phyloP scores from a whole-genome alignment of 78 protist species.

The Tieghemostelium lacteum region DNA sequence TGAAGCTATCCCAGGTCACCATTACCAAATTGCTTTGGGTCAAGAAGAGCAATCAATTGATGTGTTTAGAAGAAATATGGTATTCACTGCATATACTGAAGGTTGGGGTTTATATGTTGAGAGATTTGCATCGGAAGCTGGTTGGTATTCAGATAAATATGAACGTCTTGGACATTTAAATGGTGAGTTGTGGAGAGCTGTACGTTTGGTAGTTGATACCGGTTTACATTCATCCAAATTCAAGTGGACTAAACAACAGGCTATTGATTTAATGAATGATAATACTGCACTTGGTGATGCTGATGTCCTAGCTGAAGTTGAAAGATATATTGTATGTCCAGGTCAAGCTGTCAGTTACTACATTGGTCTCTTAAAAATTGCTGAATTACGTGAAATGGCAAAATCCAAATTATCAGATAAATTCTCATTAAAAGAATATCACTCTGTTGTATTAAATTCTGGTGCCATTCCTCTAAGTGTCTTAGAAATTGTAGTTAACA shows the following conservation, averaged over 20 bases:
- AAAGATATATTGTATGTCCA: slow-evolving; percentile 71
- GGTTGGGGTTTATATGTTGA: slow-evolving; percentile 72
- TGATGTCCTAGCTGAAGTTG: slow-evolving; percentile 51
- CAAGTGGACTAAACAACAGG: slow-evolving; percentile 56
- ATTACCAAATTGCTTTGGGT: slow-evolving; percentile 12
- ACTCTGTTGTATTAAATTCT: slow-evolving; percentile 20
- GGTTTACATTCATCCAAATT: slow-evolving; percentile 47
- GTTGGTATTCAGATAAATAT: slow-evolving; percentile 45
- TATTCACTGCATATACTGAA: slow-evolving; percentile 59
- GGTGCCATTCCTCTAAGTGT: slow-evolving; percentile 69
- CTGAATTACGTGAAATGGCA: slow-evolving; percentile 38
- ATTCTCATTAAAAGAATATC: slow-evolving; percentile 44
- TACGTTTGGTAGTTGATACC: slow-evolving; percentile 52
- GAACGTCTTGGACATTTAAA: slow-evolving; percentile 44
- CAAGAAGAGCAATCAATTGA: slow-evolving; percentile 29
- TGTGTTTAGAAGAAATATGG: slow-evolving; percentile 13
- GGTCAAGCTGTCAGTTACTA: slow-evolving; percentile 71
- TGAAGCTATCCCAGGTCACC: slow-evolving; percentile 60
- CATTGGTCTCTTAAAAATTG: slow-evolving; percentile 65
- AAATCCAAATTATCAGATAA: slow-evolving; percentile 3
- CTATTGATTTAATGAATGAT: slow-evolving; percentile 37
- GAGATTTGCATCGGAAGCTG: slow-evolving; percentile 27
- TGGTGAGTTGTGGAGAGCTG: slow-evolving; percentile 47
- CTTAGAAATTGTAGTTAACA: slow-evolving; percentile 28
- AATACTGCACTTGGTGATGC: not conserved